Percentiles rank a stretch among this genome's conserved stretches.
Evolutionary conservation across 2,329 filamentous ascomycete genomes (phyloP).

Genomic region (Cercospora zeae-maydis): DNA sequence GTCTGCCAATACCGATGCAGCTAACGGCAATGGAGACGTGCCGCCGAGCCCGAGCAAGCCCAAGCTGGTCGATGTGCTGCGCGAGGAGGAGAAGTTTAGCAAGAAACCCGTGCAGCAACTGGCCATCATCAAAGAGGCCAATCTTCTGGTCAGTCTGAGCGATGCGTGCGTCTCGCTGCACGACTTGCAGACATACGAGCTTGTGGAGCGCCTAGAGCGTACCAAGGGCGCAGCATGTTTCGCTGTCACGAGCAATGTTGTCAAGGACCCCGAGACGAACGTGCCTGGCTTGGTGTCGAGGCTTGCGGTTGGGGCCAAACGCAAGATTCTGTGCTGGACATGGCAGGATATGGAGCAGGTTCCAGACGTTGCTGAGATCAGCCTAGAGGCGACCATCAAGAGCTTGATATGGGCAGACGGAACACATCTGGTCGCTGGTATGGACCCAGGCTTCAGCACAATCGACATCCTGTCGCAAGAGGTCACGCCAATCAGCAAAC

Average conservation of each 20-base stretch:
- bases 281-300: constrained; percentile 91
- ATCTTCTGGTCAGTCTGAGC: constrained; percentile 83
- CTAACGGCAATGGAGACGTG: constrained; percentile 28
- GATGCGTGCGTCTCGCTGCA: constrained; percentile 87
- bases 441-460: constrained; percentile 87
- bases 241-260: constrained; percentile 91
- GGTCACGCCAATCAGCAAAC: constrained; percentile 66
- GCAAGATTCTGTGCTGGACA: constrained; percentile 83
- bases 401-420: constrained; percentile 88
- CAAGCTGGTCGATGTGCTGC: constrained; percentile 71
- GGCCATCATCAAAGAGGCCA: constrained; percentile 91
- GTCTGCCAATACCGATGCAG: constrained; percentile 31
- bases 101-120: constrained; percentile 86
- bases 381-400: constrained; percentile 77
- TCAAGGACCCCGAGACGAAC: constrained; percentile 79
- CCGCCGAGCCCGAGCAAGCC: constrained; percentile 33
- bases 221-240: constrained; percentile 89
- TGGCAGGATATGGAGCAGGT: constrained; percentile 93
- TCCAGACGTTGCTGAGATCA: constrained; percentile 69
- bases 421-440: constrained; percentile 80
- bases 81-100: constrained; percentile 93
- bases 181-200: constrained; percentile 78
- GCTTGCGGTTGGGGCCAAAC: constrained; percentile 87
- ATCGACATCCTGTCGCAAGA: constrained; percentile 75
- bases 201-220: constrained; percentile 73